These are phyloP conservation scores for Ascochyta viciae-villosae DNA, from an alignment of 2,329 filamentous ascomycete genomes.

Conservation along the genomic window DNA sequence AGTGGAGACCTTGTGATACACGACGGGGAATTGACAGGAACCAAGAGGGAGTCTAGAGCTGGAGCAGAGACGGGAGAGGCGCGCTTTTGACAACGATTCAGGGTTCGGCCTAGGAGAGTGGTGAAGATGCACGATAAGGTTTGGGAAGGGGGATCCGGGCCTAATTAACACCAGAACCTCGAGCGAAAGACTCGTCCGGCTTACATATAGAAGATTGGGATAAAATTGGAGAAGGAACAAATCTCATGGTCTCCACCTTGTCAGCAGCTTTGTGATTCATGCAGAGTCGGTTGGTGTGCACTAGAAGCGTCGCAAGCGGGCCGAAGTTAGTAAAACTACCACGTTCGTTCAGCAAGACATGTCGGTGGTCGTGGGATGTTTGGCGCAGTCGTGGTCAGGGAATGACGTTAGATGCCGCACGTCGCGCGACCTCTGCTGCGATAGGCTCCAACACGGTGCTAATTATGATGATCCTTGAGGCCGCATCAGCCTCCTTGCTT, in stretches of 20 bases:
- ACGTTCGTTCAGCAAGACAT: conserved; percentile 32
- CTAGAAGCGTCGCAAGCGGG: conserved; percentile 29
- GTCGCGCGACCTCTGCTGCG: conserved; percentile 10
- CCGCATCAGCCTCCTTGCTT: conserved; percentile 23
- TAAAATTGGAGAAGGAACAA: conserved; percentile 22
- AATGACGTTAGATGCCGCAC: conserved; percentile 26
- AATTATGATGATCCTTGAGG: conserved; percentile 11
- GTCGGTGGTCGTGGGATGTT: conserved; percentile 36
- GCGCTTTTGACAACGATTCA: conserved; percentile 15
- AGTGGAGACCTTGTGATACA: conserved; percentile 37
- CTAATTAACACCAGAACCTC: conserved; percentile 18
- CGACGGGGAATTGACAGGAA: conserved; percentile 18
- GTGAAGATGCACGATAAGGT: conserved; percentile 15
- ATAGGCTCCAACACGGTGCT: conserved; percentile 22
- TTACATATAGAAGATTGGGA: conserved; percentile 24
- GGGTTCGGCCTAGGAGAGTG: conserved; percentile 8
- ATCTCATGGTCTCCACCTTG: conserved; percentile 27
- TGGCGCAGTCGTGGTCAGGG: conserved; percentile 23
- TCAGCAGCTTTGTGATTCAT: conserved; percentile 19
- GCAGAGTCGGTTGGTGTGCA: conserved; percentile 17
- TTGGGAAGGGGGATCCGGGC: conserved; percentile 27
- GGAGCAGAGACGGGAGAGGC: conserved; percentile 17
- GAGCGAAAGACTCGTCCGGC: conserved; percentile 19
- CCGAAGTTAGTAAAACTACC: conserved; percentile 27
- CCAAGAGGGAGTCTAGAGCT: conserved; percentile 12